A percentile compares a stretch with the other conserved stretches of the same genome.
Evolutionary conservation across 352 stramenopile genomes (phyloP).

Genomic region (Globisporangium radiosum): DNA sequence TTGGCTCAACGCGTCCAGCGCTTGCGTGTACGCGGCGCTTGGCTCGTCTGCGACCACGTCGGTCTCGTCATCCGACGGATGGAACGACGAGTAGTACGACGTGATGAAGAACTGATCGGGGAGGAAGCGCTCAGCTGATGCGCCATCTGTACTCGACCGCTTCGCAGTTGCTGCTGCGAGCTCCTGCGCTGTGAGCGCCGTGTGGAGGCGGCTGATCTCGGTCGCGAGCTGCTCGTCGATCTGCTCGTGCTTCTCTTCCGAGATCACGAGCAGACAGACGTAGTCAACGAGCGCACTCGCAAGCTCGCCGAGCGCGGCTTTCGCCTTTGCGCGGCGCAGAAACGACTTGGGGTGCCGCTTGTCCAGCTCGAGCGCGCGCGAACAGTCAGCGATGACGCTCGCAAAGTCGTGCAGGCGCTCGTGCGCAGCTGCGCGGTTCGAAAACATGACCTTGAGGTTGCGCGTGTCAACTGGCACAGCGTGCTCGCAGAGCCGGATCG

Average conservation of each 20-base stretch:
- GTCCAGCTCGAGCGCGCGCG: conserved; percentile 49
- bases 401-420: conserved; percentile 61
- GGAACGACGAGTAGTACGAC: conserved; percentile 85
- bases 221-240: conserved; percentile 60
- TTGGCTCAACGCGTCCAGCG: conserved; percentile 34
- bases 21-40: conserved; percentile 43
- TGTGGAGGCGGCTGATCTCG: conserved; percentile 77
- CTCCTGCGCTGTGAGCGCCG: conserved; percentile 59
- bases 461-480: conserved; percentile 48
- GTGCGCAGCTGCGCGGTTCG: conserved; percentile 70
- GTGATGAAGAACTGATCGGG: conserved; percentile 81
- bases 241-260: conserved; percentile 69
- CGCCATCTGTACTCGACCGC: conserved; percentile 30
- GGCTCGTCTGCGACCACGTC: conserved; percentile 51
- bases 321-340: conserved; percentile 66
- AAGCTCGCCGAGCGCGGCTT: conserved; percentile 38
- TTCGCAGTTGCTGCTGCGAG: conserved; percentile 48
- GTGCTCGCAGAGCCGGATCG: conserved; percentile 57
- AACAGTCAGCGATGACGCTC: conserved; percentile 58
- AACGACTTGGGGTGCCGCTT: conserved; percentile 75
- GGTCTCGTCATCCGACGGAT: conserved; percentile 71
- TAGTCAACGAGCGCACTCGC: conserved; percentile 70
- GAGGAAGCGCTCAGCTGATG: conserved; percentile 33
- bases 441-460: conserved; percentile 85
- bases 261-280: conserved; percentile 72